phyloP scores from a whole-genome alignment of 345 rosid genomes.

The Eucalyptus viminalis region DNA sequence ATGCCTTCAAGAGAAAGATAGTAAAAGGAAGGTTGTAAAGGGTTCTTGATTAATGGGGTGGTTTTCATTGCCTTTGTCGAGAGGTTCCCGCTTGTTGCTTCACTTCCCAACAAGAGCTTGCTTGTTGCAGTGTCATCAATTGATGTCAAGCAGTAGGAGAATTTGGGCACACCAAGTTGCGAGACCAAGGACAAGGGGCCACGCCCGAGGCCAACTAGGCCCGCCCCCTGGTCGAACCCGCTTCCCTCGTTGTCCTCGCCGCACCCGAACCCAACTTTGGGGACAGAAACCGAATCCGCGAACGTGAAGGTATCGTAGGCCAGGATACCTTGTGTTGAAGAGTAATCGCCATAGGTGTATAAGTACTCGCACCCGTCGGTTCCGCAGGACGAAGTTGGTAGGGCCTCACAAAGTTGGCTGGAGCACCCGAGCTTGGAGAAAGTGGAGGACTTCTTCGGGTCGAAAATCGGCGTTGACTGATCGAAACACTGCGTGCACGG shows the following conservation, averaged over 20 bases:
- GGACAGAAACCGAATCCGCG: constrained; percentile 15
- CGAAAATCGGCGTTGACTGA: constrained; percentile 69
- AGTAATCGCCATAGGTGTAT: constrained; percentile 80
- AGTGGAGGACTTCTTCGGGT: constrained; percentile 58
- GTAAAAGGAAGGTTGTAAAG: constrained; percentile 74
- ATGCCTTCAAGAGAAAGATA: constrained; percentile 83
- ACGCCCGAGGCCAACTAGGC: constrained; percentile 84
- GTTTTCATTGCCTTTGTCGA: constrained; percentile 11
- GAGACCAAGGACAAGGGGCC: constrained; percentile 77
- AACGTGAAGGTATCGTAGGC: constrained; percentile 66
- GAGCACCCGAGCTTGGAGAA: constrained; percentile 51
- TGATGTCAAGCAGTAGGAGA: constrained; percentile 73
- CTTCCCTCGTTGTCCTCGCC: constrained; percentile 73
- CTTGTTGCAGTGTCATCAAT: constrained; percentile 47
- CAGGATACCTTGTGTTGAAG: constrained; percentile 68
- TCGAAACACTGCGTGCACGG: constrained; percentile 63
- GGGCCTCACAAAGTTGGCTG: constrained; percentile 37
- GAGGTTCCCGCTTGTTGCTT: constrained; percentile 11
- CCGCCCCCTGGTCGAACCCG: constrained; percentile 78
- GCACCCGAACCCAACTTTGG: constrained; percentile 68
- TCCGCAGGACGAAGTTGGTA: constrained; percentile 46
- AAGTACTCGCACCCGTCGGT: constrained; percentile 44
- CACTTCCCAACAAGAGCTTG: constrained; percentile 54
- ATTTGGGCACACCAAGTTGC: constrained; percentile 59
- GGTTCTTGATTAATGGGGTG: constrained; percentile 45